Conservation (phyloP, 495 filamentous ascomycete species). For the Neurospora sp. region DNA sequence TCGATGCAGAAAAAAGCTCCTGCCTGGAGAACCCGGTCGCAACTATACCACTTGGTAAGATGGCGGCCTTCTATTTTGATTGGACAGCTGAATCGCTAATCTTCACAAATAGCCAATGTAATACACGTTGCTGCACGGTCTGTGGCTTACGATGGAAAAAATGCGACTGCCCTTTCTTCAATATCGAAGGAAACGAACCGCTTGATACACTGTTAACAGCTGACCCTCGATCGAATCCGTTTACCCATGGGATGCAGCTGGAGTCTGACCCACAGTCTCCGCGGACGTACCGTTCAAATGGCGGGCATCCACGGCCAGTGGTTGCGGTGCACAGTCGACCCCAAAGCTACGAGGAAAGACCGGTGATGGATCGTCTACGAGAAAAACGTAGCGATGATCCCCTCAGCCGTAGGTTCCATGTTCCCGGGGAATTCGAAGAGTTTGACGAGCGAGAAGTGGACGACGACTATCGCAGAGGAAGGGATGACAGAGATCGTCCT, state of each 20-base stretch:
- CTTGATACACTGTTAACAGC: slow-evolving; percentile 26
- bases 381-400: slow-evolving; percentile 46
- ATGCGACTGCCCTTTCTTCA: slow-evolving; percentile 75
- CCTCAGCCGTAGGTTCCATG: slow-evolving; percentile 44
- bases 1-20: slow-evolving; percentile 61
- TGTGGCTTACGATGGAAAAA: slow-evolving; percentile 73
- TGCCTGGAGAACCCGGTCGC: slow-evolving; percentile 53
- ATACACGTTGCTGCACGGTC: slow-evolving; percentile 73
- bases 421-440: slow-evolving; percentile 23
- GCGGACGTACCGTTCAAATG: slow-evolving; percentile 17
- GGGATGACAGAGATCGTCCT: slow-evolving; percentile 17
- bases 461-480: slow-evolving; percentile 8
- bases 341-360: slow-evolving; percentile 43
- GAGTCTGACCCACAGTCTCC: slow-evolving; percentile 16
- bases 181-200: slow-evolving; percentile 52
- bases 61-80: slow-evolving; percentile 1
- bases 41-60: slow-evolving; percentile 78
- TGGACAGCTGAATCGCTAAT: slow-evolving; percentile 6
- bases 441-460: slow-evolving; percentile 33
- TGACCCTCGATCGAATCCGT: slow-evolving; percentile 14
- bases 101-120: slow-evolving; percentile 50
- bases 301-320: slow-evolving; percentile 5
- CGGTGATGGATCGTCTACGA: slow-evolving; percentile 39
- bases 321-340: slow-evolving; percentile 23
- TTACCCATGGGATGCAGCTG: slow-evolving; percentile 4